phyloP scores from a whole-genome alignment of 768 basidiomycete species.

The Mycena floridula region DNA sequence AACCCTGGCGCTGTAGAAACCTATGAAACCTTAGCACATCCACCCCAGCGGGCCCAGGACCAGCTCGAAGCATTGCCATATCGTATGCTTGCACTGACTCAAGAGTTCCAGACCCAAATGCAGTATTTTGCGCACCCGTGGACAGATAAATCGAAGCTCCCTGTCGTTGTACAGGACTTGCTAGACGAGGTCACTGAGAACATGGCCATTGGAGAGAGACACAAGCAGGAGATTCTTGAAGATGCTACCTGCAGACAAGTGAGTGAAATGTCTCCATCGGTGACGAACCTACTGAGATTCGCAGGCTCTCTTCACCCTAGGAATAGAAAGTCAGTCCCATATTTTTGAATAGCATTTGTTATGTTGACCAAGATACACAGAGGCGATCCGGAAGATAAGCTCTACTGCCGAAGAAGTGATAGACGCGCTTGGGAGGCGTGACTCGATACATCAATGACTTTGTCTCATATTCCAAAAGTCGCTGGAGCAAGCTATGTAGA shows the following conservation, averaged over 20 bases:
- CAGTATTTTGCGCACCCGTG: conserved; percentile 26
- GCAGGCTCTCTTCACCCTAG: conserved; percentile 26
- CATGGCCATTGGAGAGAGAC: conserved; percentile 22
- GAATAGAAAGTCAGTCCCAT: conserved; percentile 21
- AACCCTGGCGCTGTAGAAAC: no score
- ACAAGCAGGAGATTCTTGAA: conserved; percentile 25
- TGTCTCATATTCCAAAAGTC: no score
- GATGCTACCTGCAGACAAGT: conserved; percentile 15
- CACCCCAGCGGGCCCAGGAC: not conserved
- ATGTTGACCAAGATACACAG: not conserved
- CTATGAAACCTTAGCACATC: no score
- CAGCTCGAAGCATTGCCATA: conserved; percentile 27
- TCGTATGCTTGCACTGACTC: conserved; percentile 23
- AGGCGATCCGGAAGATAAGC: conserved; percentile 18
- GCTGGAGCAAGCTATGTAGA: no score
- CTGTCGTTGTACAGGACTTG: conserved; percentile 22
- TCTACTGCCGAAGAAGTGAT: conserved; percentile 18
- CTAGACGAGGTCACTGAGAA: conserved; percentile 27
- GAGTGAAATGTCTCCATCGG: no score
- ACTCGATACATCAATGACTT: no score
- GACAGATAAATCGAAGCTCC: conserved; percentile 15
- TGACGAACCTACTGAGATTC: no score
- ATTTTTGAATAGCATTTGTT: not conserved
- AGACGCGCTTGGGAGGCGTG: conserved; percentile 15
- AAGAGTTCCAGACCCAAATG: conserved; percentile 25